Evolutionary conservation across 2,329 filamentous ascomycete species (phyloP).

Genomic region (Polychaeton citri): DNA sequence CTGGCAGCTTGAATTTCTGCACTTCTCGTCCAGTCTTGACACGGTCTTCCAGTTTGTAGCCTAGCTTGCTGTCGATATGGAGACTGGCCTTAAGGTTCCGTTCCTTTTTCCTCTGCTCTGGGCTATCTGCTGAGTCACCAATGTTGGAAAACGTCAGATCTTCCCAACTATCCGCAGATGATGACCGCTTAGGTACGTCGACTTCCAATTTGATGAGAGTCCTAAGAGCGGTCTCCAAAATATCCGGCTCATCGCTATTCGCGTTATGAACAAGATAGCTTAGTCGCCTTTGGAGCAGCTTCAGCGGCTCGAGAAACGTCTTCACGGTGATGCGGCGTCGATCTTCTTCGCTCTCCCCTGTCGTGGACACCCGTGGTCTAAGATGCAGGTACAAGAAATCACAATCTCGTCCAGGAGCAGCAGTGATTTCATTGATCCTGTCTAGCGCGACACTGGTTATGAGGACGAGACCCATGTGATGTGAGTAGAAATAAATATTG

Average conservation of each 20-base stretch:
- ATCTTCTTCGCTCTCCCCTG: slow-evolving; percentile 27
- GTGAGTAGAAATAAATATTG: slow-evolving; percentile 91
- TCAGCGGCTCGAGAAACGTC: slow-evolving; percentile 78
- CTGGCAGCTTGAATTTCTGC: slow-evolving; percentile 69
- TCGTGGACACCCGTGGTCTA: slow-evolving; percentile 31
- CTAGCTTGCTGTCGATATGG: slow-evolving; percentile 49
- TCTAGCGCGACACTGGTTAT: slow-evolving; percentile 65
- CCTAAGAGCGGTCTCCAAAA: slow-evolving; percentile 56
- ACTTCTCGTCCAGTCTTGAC: slow-evolving; percentile 31
- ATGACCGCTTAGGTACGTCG: slow-evolving; percentile 45
- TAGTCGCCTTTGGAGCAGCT: slow-evolving; percentile 67
- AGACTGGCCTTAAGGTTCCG: slow-evolving; percentile 44
- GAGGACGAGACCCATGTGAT: slow-evolving; percentile 81
- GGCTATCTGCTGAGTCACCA: slow-evolving; percentile 19
- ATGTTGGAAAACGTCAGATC: slow-evolving; percentile 45
- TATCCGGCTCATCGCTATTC: slow-evolving; percentile 55
- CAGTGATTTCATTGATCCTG: slow-evolving; percentile 76
- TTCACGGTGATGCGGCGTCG: slow-evolving; percentile 74
- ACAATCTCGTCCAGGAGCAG: slow-evolving; percentile 76
- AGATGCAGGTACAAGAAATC: slow-evolving; percentile 85
- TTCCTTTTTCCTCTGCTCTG: slow-evolving; percentile 22
- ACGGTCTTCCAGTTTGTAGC: slow-evolving; percentile 25
- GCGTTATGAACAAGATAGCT: slow-evolving; percentile 76
- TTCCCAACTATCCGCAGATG: slow-evolving; percentile 83
- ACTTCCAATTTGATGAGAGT: slow-evolving; percentile 63